Percentiles rank a stretch among this genome's conserved stretches.
Evolutionary conservation across 2,329 filamentous ascomycete species (phyloP).

Genomic region (Aspergillus fructus): DNA sequence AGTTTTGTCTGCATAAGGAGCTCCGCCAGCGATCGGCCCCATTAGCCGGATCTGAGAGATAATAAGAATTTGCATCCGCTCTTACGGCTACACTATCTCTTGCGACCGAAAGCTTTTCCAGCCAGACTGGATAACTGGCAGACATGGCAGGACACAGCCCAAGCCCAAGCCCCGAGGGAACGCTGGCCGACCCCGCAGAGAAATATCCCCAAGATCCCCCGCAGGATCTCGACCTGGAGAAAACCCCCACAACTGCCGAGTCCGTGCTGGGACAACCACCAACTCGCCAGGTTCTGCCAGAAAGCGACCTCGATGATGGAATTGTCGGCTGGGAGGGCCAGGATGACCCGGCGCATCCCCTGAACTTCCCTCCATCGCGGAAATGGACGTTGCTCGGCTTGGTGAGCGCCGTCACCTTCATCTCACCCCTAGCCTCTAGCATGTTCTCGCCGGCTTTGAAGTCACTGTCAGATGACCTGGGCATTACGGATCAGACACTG

Average conservation of each 20-base stretch:
- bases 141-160: not conserved
- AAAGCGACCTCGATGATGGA: conserved; percentile 48
- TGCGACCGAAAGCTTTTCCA: too few species aligned
- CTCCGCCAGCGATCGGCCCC: too few species aligned
- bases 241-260: not conserved
- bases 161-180: not conserved
- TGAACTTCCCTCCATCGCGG: conserved; percentile 47
- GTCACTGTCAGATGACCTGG: conserved; percentile 24
- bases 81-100: too few species aligned
- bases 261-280: not conserved
- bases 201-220: not conserved
- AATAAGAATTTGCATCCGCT: too few species aligned
- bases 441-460: conserved; percentile 32
- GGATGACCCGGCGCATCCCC: conserved; percentile 58
- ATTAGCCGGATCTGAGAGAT: too few species aligned
- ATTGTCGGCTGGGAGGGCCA: conserved; percentile 62
- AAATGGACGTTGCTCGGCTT: conserved; percentile 30
- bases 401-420: conserved; percentile 29
- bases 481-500: conserved; percentile 23
- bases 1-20: too few species aligned
- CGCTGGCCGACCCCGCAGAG: not conserved
- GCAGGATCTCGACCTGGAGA: conserved; percentile 2
- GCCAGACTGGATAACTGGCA: too few species aligned
- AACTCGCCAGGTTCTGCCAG: conserved; percentile 31
- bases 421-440: conserved; percentile 34